Evolutionary conservation across 257 asterid genomes (phyloP), one percentile per base, ranked within the genome.

Genomic region (Solanum bulbocastanum): DNA sequence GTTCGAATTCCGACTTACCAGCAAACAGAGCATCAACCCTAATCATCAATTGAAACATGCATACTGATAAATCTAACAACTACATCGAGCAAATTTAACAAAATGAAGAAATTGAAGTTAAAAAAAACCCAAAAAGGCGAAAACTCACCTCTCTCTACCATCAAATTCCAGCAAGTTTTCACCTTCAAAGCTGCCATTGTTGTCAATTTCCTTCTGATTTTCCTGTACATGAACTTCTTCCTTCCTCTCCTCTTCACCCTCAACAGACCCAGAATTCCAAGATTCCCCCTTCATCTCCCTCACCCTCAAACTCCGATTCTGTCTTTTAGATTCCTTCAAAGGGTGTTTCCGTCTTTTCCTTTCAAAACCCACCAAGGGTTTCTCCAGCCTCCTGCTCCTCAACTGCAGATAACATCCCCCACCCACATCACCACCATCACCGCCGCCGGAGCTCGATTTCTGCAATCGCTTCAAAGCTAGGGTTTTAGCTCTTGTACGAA

Each of bases 401-500:
- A 91, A 87, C 89, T 91, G 90, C 87, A 91, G 71, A 86, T 86
- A 91, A n/a, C 88, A 88, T 25, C 91, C 91, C 42, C 87, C 84
- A 83, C 36, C 88, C 16, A 27, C 83, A 10, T 44, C 37, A 32
- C 27, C 52, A 36, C 27, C 46, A 2, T 23, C 82, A 6, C 82
- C 30, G 12, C 27, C 56, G 4, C 66, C 66, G n/a, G 83, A 76
- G 36, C 10, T 44, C 33, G 91, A 79, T 25, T 76, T 82, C 87
- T 87, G 83, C 81, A 88, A 68, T 62, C 92, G 90, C 86, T 90
- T 90, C 32, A 86, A 52, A 39, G 92, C 91, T 86, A 88, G 84
- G 39, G 90, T 88, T 88, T 86, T 91, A 60, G 93, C 90, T 87
- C 93, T 89, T 56, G 93, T 91, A 68, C 84, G 90, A 69, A 91